These are phyloP conservation scores for Mimosa bimucronata DNA, from an alignment of 306 rosid genomes.

Conservation along the genomic window DNA sequence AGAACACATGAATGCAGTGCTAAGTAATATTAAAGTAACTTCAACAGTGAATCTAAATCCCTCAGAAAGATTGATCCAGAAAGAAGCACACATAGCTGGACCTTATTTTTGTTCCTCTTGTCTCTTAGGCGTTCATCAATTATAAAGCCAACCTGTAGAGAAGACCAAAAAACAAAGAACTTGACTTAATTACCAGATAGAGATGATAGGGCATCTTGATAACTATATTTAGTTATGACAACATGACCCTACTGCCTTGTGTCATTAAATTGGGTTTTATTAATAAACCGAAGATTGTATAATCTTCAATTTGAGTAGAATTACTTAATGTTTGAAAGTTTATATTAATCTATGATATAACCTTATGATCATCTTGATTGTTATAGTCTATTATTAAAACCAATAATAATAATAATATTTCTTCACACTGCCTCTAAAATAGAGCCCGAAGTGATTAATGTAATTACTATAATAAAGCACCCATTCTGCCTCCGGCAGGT, in stretches of 20 bases:
- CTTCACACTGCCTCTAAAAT: background rate
- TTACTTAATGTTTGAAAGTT: background rate
- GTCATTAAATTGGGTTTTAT: background rate
- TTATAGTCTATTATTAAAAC: background rate
- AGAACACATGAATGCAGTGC: conserved; percentile 20
- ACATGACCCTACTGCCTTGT: background rate
- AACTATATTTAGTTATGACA: background rate
- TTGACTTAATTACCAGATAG: conserved; percentile 20
- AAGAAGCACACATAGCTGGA: conserved; percentile 33
- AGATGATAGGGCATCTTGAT: conserved; percentile 10
- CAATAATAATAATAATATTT: background rate
- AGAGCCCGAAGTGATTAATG: background rate
- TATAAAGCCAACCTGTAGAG: conserved; percentile 78
- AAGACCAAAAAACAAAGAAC: conserved; percentile 17
- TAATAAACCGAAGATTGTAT: background rate
- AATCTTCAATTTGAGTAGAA: background rate
- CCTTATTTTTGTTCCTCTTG: conserved; percentile 82
- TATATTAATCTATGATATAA: background rate
- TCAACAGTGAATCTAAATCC: background rate
- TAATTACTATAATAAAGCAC: background rate
- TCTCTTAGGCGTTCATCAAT: conserved; percentile 88
- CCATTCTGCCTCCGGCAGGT: background rate
- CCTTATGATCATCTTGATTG: background rate
- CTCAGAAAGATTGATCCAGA: background rate
- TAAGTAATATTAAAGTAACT: background rate